A percentile compares a stretch with the other conserved stretches of the same genome.
These are phyloP conservation scores for Agrocybe praecox DNA, from an alignment of 768 basidiomycete genomes.

Conservation along the genomic window DNA sequence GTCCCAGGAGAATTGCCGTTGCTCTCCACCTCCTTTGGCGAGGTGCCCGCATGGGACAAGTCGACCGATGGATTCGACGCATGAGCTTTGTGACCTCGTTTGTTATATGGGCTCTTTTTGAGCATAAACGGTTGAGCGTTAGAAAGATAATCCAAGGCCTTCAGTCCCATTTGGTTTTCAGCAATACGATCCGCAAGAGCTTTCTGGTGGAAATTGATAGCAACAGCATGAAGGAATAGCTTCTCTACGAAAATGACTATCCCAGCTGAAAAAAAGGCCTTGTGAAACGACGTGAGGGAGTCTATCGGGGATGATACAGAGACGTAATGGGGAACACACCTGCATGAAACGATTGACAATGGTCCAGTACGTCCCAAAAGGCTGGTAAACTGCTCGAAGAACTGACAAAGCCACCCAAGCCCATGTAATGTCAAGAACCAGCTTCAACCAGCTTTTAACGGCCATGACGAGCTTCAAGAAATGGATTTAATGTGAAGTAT, in stretches of 20 bases:
- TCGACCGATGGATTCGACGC: constrained; percentile 37
- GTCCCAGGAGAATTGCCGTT: constrained; percentile 10
- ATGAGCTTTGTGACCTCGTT: constrained; percentile 48
- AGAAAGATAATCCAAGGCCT: constrained; percentile 71
- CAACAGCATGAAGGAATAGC: constrained; percentile 71
- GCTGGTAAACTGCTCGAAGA: constrained; percentile 57
- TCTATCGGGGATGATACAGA: neutral
- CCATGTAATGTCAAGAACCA: constrained; percentile 67
- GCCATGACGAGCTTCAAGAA: constrained; percentile 59
- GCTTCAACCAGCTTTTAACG: constrained; percentile 72
- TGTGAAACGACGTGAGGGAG: neutral
- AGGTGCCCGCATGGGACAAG: constrained; percentile 19
- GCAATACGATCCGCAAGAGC: constrained; percentile 73
- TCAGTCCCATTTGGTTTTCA: constrained; percentile 71
- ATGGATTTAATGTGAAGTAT: neutral
- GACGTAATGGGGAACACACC: constrained; percentile 32
- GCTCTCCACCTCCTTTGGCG: constrained; percentile 3
- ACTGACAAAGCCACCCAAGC: constrained; percentile 75
- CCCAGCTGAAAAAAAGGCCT: constrained; percentile 48
- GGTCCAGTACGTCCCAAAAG: constrained; percentile 67
- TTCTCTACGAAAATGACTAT: constrained; percentile 48
- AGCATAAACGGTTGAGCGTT: constrained; percentile 51
- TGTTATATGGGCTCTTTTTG: constrained; percentile 41
- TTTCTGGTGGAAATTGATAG: constrained; percentile 79
- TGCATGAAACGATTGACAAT: constrained; percentile 73